Evolutionary conservation across 306 rosid species (phyloP).

Genomic region (Astragalus glycyphyllos): DNA sequence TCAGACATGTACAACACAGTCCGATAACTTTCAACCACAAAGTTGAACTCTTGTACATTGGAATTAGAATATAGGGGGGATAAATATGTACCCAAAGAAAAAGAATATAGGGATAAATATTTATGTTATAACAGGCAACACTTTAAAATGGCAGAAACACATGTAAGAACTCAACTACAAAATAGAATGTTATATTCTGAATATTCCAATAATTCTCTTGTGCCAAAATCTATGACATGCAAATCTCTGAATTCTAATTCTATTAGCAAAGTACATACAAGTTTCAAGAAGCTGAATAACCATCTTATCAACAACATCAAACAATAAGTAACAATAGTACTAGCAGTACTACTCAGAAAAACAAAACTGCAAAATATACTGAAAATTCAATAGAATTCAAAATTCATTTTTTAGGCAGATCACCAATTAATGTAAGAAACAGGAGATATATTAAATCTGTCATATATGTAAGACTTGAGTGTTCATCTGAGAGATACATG

Average conservation of each 20-base stretch:
- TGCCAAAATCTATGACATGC: neutral
- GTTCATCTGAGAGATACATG: neutral
- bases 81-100: too few species aligned
- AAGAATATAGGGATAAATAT: neutral
- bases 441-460: neutral
- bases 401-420: constrained; percentile 23
- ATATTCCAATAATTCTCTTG: neutral
- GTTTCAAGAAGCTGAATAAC: neutral
- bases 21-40: neutral
- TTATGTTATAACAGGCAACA: neutral
- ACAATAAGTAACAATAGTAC: neutral
- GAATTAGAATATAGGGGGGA: neutral
- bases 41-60: too few species aligned
- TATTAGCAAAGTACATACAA: neutral
- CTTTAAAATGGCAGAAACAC: constrained; percentile 13
- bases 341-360: neutral
- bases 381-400: neutral
- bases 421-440: neutral
- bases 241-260: neutral
- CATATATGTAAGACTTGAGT: neutral
- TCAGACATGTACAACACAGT: neutral
- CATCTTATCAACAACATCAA: neutral
- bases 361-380: neutral
- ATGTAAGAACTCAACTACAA: neutral
- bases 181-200: neutral